These are phyloP conservation scores for Colletotrichum sp. DNA, from an alignment of 2,329 filamentous ascomycete species.

Conservation along the genomic window DNA sequence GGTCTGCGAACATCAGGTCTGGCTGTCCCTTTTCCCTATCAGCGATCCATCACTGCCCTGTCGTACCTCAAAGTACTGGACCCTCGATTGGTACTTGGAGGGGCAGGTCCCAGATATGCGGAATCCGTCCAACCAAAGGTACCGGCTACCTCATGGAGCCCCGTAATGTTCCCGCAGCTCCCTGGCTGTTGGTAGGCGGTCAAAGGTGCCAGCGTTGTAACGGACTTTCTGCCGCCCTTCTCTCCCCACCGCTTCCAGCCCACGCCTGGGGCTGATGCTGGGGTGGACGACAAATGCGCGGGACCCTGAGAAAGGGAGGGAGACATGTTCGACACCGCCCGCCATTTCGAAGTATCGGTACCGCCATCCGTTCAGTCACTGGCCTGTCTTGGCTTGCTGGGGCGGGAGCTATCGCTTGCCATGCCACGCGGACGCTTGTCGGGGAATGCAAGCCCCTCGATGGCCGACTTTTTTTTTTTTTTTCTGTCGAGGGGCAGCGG, in stretches of 20 bases:
- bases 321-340: not conserved
- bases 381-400: not conserved
- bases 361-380: not conserved
- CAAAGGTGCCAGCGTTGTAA: not conserved
- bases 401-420: conserved; percentile 15
- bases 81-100: not conserved
- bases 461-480: not conserved
- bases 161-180: conserved; percentile 9
- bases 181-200: conserved; percentile 9
- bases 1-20: not conserved
- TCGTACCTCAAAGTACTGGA: not conserved
- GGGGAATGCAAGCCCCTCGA: conserved; percentile 10
- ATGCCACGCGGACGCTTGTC: conserved; percentile 18
- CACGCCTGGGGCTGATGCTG: conserved; percentile 20
- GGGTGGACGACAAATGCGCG: conserved; percentile 12
- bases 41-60: not conserved
- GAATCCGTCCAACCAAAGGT: not conserved
- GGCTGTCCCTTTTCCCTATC: not conserved
- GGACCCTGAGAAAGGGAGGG: conserved; percentile 14
- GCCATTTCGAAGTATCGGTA: conserved; percentile 4
- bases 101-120: not conserved
- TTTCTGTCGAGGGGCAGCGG: not conserved
- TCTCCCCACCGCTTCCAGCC: conserved; percentile 17
- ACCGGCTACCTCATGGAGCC: not conserved
- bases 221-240: conserved; percentile 11